phyloP scores from a whole-genome alignment of 345 rosid genomes.

The Reutealis trisperma region DNA sequence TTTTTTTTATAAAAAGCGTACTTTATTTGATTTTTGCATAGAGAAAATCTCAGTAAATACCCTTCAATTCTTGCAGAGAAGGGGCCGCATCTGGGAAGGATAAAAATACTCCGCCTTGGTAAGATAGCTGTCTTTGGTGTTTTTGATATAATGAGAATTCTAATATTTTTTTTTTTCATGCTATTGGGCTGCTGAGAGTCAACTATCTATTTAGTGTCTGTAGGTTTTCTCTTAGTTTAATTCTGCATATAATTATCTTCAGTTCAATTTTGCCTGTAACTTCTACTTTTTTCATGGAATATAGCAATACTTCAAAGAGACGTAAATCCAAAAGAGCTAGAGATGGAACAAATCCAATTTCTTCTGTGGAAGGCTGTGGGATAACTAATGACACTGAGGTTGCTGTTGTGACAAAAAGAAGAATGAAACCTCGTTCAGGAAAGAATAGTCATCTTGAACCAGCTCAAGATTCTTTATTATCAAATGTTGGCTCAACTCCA shows the following conservation, averaged over 20 bases:
- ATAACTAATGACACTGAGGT: constrained; percentile 12
- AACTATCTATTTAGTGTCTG: background rate
- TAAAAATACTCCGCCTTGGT: constrained; percentile 31
- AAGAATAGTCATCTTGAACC: constrained; percentile 13
- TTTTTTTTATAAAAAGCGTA: background rate
- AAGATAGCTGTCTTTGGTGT: constrained; percentile 4
- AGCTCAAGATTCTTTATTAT: background rate
- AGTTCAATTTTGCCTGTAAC: too few species aligned
- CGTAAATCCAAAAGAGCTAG: constrained; percentile 15
- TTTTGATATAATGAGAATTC: background rate
- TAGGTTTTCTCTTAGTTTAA: background rate
- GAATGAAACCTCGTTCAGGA: background rate
- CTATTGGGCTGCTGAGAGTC: background rate
- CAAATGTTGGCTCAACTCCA: background rate
- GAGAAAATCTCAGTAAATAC: too few species aligned
- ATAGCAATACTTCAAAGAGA: constrained; percentile 30
- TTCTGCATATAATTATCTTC: background rate
- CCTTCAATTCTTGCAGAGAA: constrained; percentile 29
- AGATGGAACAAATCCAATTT: constrained; percentile 12
- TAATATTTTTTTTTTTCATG: background rate
- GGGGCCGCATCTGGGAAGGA: constrained; percentile 27
- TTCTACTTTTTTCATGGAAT: constrained; percentile 11
- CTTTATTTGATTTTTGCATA: constrained; percentile 4
- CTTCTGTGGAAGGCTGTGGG: constrained; percentile 17
- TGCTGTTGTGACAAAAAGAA: constrained; percentile 10